Percentiles rank a stretch among this genome's conserved stretches.
These are phyloP conservation scores for Micromonas pusilla DNA, from an alignment of 139 green algal species.

Conservation along the genomic window DNA sequence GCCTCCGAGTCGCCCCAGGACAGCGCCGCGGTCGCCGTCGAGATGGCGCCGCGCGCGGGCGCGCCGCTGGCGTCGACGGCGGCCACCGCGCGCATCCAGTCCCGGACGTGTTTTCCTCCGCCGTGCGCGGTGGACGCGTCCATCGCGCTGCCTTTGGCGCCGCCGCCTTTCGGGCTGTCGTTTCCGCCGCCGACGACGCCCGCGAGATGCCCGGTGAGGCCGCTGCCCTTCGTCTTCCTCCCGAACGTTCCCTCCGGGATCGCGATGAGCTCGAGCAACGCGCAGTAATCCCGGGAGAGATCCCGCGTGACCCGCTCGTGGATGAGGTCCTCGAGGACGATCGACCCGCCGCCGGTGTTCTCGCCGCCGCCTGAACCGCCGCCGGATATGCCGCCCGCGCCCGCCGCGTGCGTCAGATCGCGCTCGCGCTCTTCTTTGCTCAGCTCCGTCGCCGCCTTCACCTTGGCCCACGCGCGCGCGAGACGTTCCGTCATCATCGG, in stretches of 20 bases:
- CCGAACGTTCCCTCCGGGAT: constrained; percentile 12
- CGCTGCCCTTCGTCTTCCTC: background rate
- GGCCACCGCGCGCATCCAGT: background rate
- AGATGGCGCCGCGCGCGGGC: background rate
- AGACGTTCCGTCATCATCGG: background rate
- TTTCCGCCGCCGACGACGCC: background rate
- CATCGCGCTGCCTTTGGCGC: background rate
- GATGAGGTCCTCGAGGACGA: background rate
- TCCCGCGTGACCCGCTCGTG: constrained; percentile 4
- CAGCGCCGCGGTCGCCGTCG: background rate
- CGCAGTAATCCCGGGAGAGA: background rate
- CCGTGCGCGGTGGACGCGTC: background rate
- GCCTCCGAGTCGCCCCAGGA: background rate
- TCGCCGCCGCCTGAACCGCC: background rate
- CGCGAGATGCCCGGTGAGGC: background rate
- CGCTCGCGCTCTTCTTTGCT: background rate
- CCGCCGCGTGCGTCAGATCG: background rate
- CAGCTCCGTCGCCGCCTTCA: background rate
- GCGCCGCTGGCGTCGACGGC: background rate
- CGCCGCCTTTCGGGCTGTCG: background rate
- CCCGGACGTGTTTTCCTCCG: constrained; percentile 6
- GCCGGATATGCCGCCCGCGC: too few relatives aligned
- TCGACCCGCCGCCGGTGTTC: background rate
- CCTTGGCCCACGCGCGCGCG: background rate
- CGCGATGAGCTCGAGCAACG: constrained; percentile 1